Base-by-base conservation (phyloP, 345 rosid genomes). In the Aquilaria malaccensis region DNA sequence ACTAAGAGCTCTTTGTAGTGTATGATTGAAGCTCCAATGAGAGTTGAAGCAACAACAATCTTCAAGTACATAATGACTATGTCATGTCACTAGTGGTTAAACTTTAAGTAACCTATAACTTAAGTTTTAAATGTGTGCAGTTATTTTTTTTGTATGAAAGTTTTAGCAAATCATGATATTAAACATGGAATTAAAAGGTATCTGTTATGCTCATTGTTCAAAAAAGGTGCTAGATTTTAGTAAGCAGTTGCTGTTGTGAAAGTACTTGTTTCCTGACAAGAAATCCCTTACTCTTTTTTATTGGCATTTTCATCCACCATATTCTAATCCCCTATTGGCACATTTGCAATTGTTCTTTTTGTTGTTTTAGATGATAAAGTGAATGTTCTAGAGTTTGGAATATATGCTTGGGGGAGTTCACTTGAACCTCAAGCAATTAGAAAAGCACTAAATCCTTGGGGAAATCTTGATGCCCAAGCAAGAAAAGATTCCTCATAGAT, bases 391-490 rank as follows among this genome's bases (percentile, higher is more conserved):
- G 92, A 91, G 76, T 77, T 91, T 2, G 96, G 86, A 85, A 88
- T 80, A 76, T 82, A 82, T 43, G 89, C 95, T 15, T 88, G 77
- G 81, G 95, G 85, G 62, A 70, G 65, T 74, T 83, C 91, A 7
- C 87, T 76, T 10, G 89, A 88, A 75, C 95, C 87, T 63, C 84
- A 78, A 74, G 96, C 95, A 30, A 53, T 79, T n/a, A 79, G 82
- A 73, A 88, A 88, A 32, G 87, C 92, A 64, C 84, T 88, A 32
- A 86, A 91, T 81, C 96, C 98, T 37, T 88, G 96, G 98, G 86
- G 87, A 73, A 79, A 84, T 69, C 79, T 15, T 47, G 89, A 86
- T 50, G 45, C 71, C 10, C 70, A 79, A 71, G 50, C 78, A 2
- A 63, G 57, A 67, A 83, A 79, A 60, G 68, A 45, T 64, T 65